These are phyloP conservation scores for Pichia sp. DNA, from an alignment of 1,139 yeast species.

Conservation along the genomic window DNA sequence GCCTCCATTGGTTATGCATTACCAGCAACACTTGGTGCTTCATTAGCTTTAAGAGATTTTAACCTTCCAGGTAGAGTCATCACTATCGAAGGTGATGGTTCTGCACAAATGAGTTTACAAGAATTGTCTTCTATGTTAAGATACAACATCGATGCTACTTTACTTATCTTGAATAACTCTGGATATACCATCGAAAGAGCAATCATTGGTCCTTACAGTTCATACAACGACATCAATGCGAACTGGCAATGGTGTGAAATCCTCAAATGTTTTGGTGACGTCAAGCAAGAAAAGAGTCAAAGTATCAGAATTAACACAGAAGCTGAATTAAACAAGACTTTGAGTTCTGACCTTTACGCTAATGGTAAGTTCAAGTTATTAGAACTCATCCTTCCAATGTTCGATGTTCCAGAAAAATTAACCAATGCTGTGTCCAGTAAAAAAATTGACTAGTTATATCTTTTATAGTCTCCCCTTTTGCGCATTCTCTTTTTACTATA, in stretches of 20 bases:
- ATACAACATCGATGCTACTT: slow-evolving; percentile 56
- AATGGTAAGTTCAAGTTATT: slow-evolving; percentile 45
- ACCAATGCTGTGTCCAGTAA: neutral
- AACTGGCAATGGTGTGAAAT: slow-evolving; percentile 76
- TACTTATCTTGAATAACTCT: slow-evolving; percentile 71
- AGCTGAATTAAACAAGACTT: slow-evolving; percentile 37
- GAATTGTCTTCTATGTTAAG: slow-evolving; percentile 73
- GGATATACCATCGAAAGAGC: slow-evolving; percentile 89
- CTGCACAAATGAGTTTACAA: slow-evolving; percentile 86
- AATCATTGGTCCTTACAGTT: slow-evolving; percentile 73
- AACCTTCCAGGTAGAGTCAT: slow-evolving; percentile 54
- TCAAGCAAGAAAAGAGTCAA: slow-evolving; percentile 34
- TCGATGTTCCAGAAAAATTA: slow-evolving; percentile 57
- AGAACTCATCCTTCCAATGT: slow-evolving; percentile 57
- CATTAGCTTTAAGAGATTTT: slow-evolving; percentile 63
- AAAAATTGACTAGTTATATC: too few relatives aligned
- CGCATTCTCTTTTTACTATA: too few relatives aligned
- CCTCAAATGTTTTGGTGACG: slow-evolving; percentile 69
- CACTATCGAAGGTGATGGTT: slow-evolving; percentile 84
- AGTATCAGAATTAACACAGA: slow-evolving; percentile 29
- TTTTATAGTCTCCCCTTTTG: too few relatives aligned
- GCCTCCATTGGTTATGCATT: slow-evolving; percentile 86
- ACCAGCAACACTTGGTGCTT: slow-evolving; percentile 82
- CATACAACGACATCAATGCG: slow-evolving; percentile 77
- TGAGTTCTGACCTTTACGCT: slow-evolving; percentile 34